Evolutionary conservation across 306 rosid species (phyloP).

Genomic region (Astragalus glycyphyllos): DNA sequence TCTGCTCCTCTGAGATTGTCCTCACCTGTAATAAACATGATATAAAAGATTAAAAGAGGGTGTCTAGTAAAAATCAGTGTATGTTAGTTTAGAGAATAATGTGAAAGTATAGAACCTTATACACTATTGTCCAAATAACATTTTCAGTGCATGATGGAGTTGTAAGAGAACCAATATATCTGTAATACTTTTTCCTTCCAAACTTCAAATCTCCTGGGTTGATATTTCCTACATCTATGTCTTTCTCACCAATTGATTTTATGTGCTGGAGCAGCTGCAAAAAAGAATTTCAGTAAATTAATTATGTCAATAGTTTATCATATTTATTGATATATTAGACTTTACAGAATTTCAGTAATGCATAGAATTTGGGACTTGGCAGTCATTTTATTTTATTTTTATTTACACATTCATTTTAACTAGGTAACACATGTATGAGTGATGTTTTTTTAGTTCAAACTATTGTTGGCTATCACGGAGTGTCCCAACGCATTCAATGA

Average conservation of each 20-base stretch:
- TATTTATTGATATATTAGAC: no score
- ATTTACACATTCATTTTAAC: no score
- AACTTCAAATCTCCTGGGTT: slow-evolving; percentile 61
- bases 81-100: background rate
- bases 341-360: no score
- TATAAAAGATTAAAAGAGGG: background rate
- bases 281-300: background rate
- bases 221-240: slow-evolving; percentile 57
- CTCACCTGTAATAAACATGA: slow-evolving; percentile 53
- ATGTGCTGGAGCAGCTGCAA: slow-evolving; percentile 54
- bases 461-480: no score
- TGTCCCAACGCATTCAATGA: no score
- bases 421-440: no score
- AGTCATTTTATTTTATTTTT: no score
- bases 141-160: slow-evolving; percentile 84
- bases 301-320: background rate
- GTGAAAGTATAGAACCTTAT: slow-evolving; percentile 54
- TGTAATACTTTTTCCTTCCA: slow-evolving; percentile 66
- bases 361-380: no score
- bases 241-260: slow-evolving; percentile 49
- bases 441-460: no score
- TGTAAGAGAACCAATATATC: slow-evolving; percentile 83
- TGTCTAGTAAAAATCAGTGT: background rate
- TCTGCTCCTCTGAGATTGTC: slow-evolving; percentile 70
- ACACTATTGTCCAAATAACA: slow-evolving; percentile 70